A percentile compares a stretch with the other conserved stretches of the same genome.
Evolutionary conservation across 768 basidiomycete genomes (phyloP).

Genomic region (Phallus indusiatus): DNA sequence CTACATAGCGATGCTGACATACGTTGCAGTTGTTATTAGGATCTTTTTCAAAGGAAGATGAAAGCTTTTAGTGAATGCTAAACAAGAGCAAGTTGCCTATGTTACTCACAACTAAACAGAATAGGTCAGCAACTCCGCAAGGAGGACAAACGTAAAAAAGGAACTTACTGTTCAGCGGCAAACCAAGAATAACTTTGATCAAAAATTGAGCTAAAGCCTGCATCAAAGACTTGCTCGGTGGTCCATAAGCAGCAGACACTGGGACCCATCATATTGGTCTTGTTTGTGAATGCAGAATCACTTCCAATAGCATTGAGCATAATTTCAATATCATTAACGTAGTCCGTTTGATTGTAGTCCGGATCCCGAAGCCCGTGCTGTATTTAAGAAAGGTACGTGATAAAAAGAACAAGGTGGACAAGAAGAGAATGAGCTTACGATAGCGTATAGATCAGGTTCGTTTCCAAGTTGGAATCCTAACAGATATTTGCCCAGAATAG

Average conservation of each 20-base stretch:
- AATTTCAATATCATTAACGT: constrained; percentile 40
- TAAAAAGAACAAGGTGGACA: neutral
- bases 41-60: neutral
- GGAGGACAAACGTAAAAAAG: neutral
- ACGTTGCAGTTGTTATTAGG: constrained; percentile 5
- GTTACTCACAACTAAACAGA: neutral
- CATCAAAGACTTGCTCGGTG: constrained; percentile 42
- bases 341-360: constrained; percentile 29
- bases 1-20: neutral
- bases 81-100: neutral
- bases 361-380: constrained; percentile 16
- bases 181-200: constrained; percentile 33
- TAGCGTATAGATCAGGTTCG: constrained; percentile 66
- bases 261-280: constrained; percentile 50
- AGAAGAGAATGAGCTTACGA: constrained; percentile 10
- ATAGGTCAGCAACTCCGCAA: constrained; percentile 2
- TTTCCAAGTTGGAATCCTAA: constrained; percentile 68
- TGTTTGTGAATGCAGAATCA: constrained; percentile 29
- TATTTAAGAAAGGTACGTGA: neutral
- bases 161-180: constrained; percentile 44
- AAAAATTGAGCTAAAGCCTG: constrained; percentile 39
- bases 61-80: neutral
- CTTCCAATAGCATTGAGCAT: constrained; percentile 35
- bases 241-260: constrained; percentile 47
- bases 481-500: constrained; percentile 54